A percentile compares a stretch with the other conserved stretches of the same genome.
Evolutionary conservation across 2,329 filamentous ascomycete species (phyloP).

Genomic region (Alternaria arbusti): DNA sequence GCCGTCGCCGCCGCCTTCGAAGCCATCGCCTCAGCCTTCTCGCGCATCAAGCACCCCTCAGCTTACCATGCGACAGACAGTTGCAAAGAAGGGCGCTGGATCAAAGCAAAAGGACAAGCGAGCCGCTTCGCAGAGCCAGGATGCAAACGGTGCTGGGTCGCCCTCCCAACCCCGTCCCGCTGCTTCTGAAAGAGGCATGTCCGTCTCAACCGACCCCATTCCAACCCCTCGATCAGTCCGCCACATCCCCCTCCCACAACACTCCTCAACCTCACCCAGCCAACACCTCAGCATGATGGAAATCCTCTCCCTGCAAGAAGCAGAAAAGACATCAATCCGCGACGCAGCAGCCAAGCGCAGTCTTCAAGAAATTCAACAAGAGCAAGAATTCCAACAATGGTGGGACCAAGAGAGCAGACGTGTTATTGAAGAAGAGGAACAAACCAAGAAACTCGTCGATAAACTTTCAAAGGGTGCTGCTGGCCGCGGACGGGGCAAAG

Average conservation of each 20-base stretch:
- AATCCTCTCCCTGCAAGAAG: conserved; percentile 85
- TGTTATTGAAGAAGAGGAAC: conserved; percentile 66
- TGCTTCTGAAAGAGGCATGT: conserved; percentile 41
- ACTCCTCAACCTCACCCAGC: conserved; percentile 67
- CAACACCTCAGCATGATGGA: conserved; percentile 80
- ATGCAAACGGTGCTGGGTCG: conserved; percentile 19
- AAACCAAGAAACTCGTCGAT: conserved; percentile 47
- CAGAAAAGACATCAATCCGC: conserved; percentile 80
- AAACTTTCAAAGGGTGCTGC: conserved; percentile 28
- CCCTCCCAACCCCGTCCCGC: conserved; percentile 35
- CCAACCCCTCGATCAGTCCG: conserved; percentile 54
- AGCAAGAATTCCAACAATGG: conserved; percentile 97
- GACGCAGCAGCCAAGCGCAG: conserved; percentile 88
- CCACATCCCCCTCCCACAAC: conserved; percentile 60
- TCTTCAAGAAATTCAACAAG: conserved; percentile 91
- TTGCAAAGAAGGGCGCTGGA: conserved; percentile 46
- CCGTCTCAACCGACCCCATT: conserved; percentile 43
- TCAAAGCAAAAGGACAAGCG: conserved; percentile 38
- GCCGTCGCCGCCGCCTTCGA: conserved; percentile 16
- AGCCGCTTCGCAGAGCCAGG: conserved; percentile 16
- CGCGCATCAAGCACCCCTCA: conserved; percentile 53
- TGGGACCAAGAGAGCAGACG: conserved; percentile 86
- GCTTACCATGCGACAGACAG: conserved; percentile 67
- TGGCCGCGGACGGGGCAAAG: conserved; percentile 35
- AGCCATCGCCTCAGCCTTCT: conserved; percentile 22